Evolutionary conservation across 2,329 filamentous ascomycete species (phyloP).

Genomic region (Didymellaceae sp.): DNA sequence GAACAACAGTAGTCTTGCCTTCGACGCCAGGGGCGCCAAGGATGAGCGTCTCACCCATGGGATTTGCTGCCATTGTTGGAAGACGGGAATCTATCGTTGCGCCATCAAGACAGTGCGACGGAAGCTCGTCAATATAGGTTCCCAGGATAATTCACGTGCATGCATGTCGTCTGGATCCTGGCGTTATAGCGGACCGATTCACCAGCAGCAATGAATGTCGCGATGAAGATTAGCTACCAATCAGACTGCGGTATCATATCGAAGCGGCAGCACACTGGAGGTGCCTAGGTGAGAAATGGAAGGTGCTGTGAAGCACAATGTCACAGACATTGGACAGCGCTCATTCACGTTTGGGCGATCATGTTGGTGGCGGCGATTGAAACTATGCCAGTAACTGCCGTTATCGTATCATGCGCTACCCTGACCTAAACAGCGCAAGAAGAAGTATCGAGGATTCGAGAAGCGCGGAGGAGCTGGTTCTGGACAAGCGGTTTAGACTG

Average conservation of each 20-base stretch:
- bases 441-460: slow-evolving; percentile 6
- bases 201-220: too few relatives aligned
- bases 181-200: slow-evolving; percentile 7
- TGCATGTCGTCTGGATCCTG: slow-evolving; percentile 1
- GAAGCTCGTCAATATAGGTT: not conserved
- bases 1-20: slow-evolving; percentile 17
- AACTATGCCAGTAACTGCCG: not conserved
- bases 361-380: not conserved
- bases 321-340: not conserved
- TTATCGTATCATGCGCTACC: not conserved
- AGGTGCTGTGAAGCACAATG: slow-evolving; percentile 6
- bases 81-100: not conserved
- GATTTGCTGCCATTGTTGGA: slow-evolving; percentile 20
- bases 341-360: not conserved
- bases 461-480: not conserved
- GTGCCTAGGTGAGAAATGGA: slow-evolving; percentile 17
- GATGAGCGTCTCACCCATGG: slow-evolving; percentile 19
- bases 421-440: not conserved
- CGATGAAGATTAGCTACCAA: slow-evolving; percentile 5
- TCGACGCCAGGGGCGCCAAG: slow-evolving; percentile 18
- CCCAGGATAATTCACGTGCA: not conserved
- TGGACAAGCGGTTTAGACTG: not conserved
- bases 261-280: not conserved
- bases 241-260: slow-evolving; percentile 2
- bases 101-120: not conserved